These are phyloP conservation scores for Neonothopanus nambi DNA, from an alignment of 1,284 basidiomycete species.

Conservation along the genomic window DNA sequence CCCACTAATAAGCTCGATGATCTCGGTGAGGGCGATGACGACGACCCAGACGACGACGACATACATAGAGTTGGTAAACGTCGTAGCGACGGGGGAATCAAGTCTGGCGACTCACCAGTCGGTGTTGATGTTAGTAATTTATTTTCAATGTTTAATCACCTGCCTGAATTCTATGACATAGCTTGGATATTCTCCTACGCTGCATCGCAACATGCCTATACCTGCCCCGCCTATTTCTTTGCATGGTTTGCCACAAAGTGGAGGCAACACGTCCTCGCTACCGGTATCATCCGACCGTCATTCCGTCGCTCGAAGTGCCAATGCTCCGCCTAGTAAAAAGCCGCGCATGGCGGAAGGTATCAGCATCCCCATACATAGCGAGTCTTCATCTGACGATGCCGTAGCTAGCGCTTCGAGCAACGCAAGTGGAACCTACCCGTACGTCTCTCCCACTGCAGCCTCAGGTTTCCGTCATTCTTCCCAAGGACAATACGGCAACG, in stretches of 20 bases:
- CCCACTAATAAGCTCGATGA: conserved; percentile 37
- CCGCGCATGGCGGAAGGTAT: neutral
- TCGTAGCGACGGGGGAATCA: conserved; percentile 7
- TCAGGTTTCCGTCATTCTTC: neutral
- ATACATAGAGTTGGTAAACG: conserved; percentile 10
- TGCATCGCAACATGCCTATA: neutral
- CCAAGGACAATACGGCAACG: conserved; percentile 3
- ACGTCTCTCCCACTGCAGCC: conserved; percentile 1
- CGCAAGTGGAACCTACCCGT: neutral
- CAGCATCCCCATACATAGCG: neutral
- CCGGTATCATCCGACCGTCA: conserved; percentile 10
- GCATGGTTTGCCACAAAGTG: conserved; percentile 1
- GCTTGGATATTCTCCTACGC: neutral
- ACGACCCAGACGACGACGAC: conserved; percentile 36
- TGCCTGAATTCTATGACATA: neutral
- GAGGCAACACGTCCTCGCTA: neutral
- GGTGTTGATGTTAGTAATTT: conserved; percentile 4
- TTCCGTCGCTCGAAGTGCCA: neutral
- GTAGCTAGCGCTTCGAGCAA: conserved; percentile 2
- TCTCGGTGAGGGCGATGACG: conserved; percentile 41
- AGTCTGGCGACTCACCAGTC: conserved; percentile 3
- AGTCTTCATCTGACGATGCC: neutral
- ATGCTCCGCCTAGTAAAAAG: neutral
- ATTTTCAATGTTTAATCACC: neutral
- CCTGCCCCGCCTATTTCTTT: conserved; percentile 1